Conservation (phyloP, 148 eudicot species). For the Polygonum maritimum region DNA sequence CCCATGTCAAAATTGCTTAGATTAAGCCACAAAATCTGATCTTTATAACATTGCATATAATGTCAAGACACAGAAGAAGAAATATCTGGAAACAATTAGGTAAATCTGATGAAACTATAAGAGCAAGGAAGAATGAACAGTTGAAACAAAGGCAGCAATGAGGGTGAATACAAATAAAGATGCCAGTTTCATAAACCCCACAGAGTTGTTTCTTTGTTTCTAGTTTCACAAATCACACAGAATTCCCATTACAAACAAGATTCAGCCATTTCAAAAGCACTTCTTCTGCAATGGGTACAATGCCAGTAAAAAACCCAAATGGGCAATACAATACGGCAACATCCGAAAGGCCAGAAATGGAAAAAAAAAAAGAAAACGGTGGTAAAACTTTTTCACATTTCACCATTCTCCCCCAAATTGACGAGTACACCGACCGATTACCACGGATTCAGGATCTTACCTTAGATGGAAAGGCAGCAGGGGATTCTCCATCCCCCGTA, state of each 20-base stretch:
- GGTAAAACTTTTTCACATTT: background rate
- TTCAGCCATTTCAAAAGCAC: background rate
- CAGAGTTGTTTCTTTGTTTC: background rate
- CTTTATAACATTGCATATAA: background rate
- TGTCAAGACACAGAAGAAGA: background rate
- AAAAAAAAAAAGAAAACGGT: background rate
- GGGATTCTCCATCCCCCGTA: slow-evolving; percentile 19
- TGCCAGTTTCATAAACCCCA: background rate
- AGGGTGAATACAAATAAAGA: too few species aligned
- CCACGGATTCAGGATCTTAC: slow-evolving; percentile 11
- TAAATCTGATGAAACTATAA: background rate
- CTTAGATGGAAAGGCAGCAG: slow-evolving; percentile 29
- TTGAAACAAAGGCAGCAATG: background rate
- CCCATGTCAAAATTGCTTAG: background rate
- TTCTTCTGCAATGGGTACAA: background rate
- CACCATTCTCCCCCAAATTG: background rate
- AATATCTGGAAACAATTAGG: background rate
- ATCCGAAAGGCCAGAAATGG: background rate
- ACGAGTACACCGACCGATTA: background rate
- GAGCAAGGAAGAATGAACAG: background rate
- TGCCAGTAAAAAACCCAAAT: background rate
- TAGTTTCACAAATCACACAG: background rate
- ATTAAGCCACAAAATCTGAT: background rate
- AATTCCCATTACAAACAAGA: background rate
- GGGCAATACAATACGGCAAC: background rate